Conservation (phyloP, 495 filamentous ascomycete species). For the Penicillium arizonense region DNA sequence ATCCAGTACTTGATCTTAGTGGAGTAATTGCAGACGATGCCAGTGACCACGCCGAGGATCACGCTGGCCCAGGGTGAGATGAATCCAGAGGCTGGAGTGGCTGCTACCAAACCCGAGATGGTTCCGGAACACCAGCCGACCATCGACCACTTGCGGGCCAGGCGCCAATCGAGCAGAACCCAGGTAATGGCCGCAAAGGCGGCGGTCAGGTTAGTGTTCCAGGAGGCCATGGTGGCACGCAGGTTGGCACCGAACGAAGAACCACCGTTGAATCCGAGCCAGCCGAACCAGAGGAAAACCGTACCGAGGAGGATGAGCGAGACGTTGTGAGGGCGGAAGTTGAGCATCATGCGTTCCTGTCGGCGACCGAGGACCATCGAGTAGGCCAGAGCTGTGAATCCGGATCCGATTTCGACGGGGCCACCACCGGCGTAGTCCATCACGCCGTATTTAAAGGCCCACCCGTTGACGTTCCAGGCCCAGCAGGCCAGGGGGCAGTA, state of each 20-base stretch:
- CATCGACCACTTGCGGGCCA: slow-evolving; percentile 98
- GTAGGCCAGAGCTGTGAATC: slow-evolving; percentile 89
- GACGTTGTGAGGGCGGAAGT: slow-evolving; percentile 94
- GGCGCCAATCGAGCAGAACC: slow-evolving; percentile 89
- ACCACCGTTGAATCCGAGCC: slow-evolving; percentile 98
- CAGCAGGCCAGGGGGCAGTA: slow-evolving; percentile 97
- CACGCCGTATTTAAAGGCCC: slow-evolving; percentile 89
- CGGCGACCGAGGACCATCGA: slow-evolving; percentile 93
- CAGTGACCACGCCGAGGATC: slow-evolving; percentile 79
- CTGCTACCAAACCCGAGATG: slow-evolving; percentile 86
- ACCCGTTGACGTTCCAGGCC: slow-evolving; percentile 93
- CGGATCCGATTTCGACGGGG: slow-evolving; percentile 96
- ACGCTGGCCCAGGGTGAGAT: slow-evolving; percentile 90
- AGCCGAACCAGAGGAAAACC: slow-evolving; percentile 95
- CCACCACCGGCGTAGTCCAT: slow-evolving; percentile 96
- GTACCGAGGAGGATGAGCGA: slow-evolving; percentile 96
- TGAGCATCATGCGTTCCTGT: slow-evolving; percentile 99
- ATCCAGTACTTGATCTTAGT: slow-evolving; percentile 98
- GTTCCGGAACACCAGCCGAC: slow-evolving; percentile 97
- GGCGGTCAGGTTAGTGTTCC: slow-evolving; percentile 92
- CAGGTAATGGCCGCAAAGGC: slow-evolving; percentile 86
- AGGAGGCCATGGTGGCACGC: slow-evolving; percentile 93
- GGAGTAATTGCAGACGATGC: slow-evolving; percentile 85
- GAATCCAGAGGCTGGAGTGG: slow-evolving; percentile 84
- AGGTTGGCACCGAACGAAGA: slow-evolving; percentile 96